These are phyloP conservation scores for Paramecium tetraurelia DNA, from an alignment of 73 alveolate species.

Conservation along the genomic window DNA sequence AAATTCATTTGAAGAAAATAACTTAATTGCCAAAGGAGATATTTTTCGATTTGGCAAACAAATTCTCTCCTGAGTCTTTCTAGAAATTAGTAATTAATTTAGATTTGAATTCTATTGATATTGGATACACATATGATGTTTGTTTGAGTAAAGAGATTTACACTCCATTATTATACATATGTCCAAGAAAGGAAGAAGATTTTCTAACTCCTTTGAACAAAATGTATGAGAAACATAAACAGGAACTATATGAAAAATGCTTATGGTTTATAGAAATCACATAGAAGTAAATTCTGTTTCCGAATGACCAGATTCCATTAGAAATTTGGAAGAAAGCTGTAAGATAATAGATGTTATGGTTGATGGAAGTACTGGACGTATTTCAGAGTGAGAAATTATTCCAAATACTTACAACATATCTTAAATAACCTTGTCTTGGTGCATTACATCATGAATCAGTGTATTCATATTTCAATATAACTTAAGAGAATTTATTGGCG, in stretches of 20 bases:
- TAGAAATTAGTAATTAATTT: not conserved
- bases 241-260: not conserved
- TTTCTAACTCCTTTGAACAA: constrained; percentile 18
- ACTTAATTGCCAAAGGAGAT: not conserved
- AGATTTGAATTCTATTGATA: not conserved
- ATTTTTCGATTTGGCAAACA: constrained; percentile 13
- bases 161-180: not conserved
- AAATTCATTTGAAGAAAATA: not conserved
- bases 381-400: not conserved
- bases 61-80: constrained; percentile 13
- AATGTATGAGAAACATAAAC: constrained; percentile 11
- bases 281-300: not conserved
- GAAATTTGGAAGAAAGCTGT: constrained; percentile 30
- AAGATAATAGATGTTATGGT: not conserved
- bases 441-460: not conserved
- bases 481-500: not conserved
- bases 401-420: not conserved
- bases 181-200: constrained; percentile 43
- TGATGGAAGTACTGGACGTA: constrained; percentile 13
- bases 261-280: constrained; percentile 36
- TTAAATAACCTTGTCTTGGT: constrained; percentile 3
- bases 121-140: constrained; percentile 28
- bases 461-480: not conserved
- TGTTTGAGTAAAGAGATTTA: not conserved
- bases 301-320: not conserved